Percentiles rank a stretch among this genome's conserved stretches.
phyloP scores from a whole-genome alignment of 2,329 filamentous ascomycete species.

The Microthyrium microscopicum region DNA sequence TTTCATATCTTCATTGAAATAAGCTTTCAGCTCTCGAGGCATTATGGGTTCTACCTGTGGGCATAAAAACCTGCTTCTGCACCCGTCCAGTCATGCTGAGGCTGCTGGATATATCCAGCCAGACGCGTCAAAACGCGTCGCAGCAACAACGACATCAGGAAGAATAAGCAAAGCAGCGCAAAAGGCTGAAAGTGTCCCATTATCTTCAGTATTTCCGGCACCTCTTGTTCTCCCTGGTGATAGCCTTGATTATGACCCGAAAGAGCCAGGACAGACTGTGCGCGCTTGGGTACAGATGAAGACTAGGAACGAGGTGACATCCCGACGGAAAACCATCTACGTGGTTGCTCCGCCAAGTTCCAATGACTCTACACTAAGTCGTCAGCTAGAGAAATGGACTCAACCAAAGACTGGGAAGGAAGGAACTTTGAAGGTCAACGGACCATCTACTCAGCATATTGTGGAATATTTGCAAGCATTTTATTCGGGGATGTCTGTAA shows the following conservation, averaged over 20 bases:
- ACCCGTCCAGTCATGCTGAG: too few species aligned
- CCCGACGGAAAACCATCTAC: constrained; percentile 34
- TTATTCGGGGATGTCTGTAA: constrained; percentile 39
- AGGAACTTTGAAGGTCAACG: constrained; percentile 5
- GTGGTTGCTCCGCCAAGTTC: constrained; percentile 34
- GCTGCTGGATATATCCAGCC: constrained; percentile 2
- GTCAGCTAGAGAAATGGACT: constrained; percentile 6
- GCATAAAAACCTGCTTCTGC: too few species aligned
- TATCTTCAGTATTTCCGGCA: constrained; percentile 31
- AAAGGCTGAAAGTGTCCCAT: not conserved
- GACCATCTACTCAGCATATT: constrained; percentile 17
- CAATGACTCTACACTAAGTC: constrained; percentile 16
- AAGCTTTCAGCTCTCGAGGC: too few species aligned
- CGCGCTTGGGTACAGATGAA: constrained; percentile 31
- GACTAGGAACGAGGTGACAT: constrained; percentile 33
- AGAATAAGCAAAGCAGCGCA: not conserved
- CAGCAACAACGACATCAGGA: not conserved
- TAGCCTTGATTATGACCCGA: constrained; percentile 37
- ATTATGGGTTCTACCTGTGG: too few species aligned
- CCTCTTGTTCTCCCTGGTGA: constrained; percentile 44
- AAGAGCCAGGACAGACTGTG: constrained; percentile 35
- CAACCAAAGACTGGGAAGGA: constrained; percentile 1
- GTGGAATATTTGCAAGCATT: constrained; percentile 30
- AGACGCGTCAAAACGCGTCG: not conserved
- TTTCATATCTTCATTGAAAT: too few species aligned